Conservation (phyloP, 176 grass and related monocot species). For the Zizania latifolia region DNA sequence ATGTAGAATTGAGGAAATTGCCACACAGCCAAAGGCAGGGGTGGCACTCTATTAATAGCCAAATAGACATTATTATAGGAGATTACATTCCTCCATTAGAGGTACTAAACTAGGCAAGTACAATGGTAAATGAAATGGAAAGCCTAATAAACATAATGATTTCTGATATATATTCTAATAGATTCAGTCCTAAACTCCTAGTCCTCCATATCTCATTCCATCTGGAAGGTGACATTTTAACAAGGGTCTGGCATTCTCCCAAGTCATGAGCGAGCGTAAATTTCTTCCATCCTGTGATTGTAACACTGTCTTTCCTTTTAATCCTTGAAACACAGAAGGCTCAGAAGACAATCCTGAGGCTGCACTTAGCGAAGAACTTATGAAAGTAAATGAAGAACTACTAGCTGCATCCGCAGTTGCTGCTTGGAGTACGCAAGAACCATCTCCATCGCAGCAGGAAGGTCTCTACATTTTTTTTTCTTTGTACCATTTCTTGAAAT, state of each 20-base stretch:
- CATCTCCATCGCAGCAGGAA: slow-evolving; percentile 33
- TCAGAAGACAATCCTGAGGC: slow-evolving; percentile 62
- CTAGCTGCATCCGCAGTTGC: slow-evolving; percentile 46
- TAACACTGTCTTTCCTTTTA: neutral
- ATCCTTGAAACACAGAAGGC: neutral
- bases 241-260: neutral
- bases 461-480: slow-evolving; percentile 41
- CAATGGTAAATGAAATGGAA: too few relatives aligned
- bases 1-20: too few relatives aligned
- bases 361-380: slow-evolving; percentile 62
- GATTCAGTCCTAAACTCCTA: neutral
- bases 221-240: neutral
- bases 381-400: slow-evolving; percentile 82
- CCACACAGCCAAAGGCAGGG: too few relatives aligned
- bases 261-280: neutral
- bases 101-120: too few relatives aligned
- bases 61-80: too few relatives aligned
- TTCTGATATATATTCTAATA: too few relatives aligned
- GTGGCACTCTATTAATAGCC: too few relatives aligned
- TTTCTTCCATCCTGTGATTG: neutral
- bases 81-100: too few relatives aligned
- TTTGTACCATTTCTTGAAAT: neutral
- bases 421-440: slow-evolving; percentile 27
- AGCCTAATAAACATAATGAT: too few relatives aligned
- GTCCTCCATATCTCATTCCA: neutral